phyloP scores from a whole-genome alignment of 106 monocot species.

The Dendrobium chrysotoxum region DNA sequence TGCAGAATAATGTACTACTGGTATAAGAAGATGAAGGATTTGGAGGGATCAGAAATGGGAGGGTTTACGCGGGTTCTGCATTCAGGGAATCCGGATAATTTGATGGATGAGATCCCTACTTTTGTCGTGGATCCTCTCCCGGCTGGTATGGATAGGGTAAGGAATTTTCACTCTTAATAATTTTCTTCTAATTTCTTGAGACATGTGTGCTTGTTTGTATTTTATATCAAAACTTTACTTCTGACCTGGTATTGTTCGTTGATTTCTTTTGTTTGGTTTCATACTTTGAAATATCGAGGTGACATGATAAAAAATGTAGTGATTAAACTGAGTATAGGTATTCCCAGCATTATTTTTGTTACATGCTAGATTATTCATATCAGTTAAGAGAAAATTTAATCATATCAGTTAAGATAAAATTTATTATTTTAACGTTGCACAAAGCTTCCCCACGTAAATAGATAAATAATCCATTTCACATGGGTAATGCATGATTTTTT shows the following conservation, averaged over 20 bases:
- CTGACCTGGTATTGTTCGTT: background rate
- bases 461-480: too few species aligned
- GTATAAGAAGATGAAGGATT: slow-evolving; percentile 41
- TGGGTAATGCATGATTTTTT: too few species aligned
- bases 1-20: slow-evolving; percentile 69
- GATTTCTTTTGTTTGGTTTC: background rate
- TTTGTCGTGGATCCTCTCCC: slow-evolving; percentile 59
- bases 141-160: slow-evolving; percentile 50
- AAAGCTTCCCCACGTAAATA: too few species aligned
- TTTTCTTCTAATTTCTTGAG: slow-evolving; percentile 1
- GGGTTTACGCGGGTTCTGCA: slow-evolving; percentile 63
- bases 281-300: background rate
- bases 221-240: background rate
- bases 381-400: too few species aligned
- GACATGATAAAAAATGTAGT: background rate
- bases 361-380: too few species aligned
- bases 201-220: background rate
- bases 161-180: background rate
- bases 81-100: slow-evolving; percentile 40
- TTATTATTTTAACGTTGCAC: too few species aligned
- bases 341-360: background rate
- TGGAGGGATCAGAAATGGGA: slow-evolving; percentile 52
- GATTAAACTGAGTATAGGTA: background rate
- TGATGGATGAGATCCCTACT: slow-evolving; percentile 68
- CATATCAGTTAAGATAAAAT: too few species aligned